phyloP scores from a whole-genome alignment of 2,329 filamentous ascomycete species.

The Paramyrothecium sp. region DNA sequence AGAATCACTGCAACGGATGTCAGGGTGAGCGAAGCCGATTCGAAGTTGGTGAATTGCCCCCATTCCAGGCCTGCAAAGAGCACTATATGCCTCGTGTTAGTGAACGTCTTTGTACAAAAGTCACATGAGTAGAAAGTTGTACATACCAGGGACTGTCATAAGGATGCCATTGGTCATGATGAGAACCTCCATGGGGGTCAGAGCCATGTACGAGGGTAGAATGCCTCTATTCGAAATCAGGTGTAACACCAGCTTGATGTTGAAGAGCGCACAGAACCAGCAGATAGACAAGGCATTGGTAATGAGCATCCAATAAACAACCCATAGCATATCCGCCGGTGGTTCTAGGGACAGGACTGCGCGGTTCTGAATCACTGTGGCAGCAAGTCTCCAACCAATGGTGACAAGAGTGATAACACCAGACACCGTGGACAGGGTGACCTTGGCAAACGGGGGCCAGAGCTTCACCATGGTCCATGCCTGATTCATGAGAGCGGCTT shows the following conservation, averaged over 20 bases:
- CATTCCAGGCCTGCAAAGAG: conserved; percentile 50
- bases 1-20: conserved; percentile 51
- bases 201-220: conserved; percentile 36
- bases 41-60: conserved; percentile 39
- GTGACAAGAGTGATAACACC: conserved; percentile 29
- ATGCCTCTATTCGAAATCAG: conserved; percentile 46
- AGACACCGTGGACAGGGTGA: conserved; percentile 15
- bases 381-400: conserved; percentile 29
- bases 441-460: conserved; percentile 38
- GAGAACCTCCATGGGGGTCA: conserved; percentile 53
- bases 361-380: conserved; percentile 33
- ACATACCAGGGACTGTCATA: conserved; percentile 54
- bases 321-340: conserved; percentile 28
- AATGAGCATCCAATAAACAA: conserved; percentile 36
- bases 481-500: conserved; percentile 49
- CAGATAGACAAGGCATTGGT: conserved; percentile 40
- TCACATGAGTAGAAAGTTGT: background rate
- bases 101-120: background rate
- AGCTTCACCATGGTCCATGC: conserved; percentile 51
- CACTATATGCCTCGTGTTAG: conserved; percentile 28
- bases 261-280: conserved; percentile 58
- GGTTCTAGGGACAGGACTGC: conserved; percentile 21
- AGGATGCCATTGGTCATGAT: conserved; percentile 55
- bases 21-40: conserved; percentile 46
- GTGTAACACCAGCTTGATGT: conserved; percentile 47